Conservation (phyloP, 2,329 filamentous ascomycete species). For the Scortechinia acanthostroma region DNA sequence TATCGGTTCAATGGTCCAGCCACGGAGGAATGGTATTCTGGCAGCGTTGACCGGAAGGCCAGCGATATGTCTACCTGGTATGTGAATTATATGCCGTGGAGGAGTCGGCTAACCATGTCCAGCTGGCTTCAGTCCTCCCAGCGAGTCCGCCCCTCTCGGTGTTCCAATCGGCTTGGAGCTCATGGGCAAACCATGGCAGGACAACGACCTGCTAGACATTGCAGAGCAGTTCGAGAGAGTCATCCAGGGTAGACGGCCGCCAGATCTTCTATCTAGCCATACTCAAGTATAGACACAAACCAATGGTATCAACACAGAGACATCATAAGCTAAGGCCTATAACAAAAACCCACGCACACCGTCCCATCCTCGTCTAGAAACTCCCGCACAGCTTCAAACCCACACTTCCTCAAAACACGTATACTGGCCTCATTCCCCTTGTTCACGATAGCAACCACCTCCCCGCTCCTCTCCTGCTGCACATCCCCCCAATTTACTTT, state of each 20-base stretch:
- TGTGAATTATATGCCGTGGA: no score
- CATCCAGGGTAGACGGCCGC: no score
- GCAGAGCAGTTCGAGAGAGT: not conserved
- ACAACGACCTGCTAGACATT: not conserved
- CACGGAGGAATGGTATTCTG: not conserved
- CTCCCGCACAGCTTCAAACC: not conserved
- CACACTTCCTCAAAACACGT: not conserved
- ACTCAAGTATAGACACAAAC: no score
- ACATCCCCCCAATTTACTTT: no score
- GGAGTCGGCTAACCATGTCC: no score
- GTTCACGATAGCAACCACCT: not conserved
- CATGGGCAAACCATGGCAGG: not conserved
- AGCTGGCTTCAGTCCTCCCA: not conserved
- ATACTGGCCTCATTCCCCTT: not conserved
- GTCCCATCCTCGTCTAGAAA: no score
- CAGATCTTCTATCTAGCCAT: no score
- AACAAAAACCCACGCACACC: no score
- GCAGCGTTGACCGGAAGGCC: not conserved
- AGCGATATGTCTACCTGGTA: not conserved
- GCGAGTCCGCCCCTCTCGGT: not conserved
- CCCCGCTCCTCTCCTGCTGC: no score
- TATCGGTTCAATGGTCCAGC: not conserved
- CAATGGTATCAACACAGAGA: no score
- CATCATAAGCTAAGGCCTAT: no score
- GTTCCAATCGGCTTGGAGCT: not conserved